Evolutionary conservation across 257 asterid species (phyloP).

Genomic region (Schizonepeta tenuifolia): DNA sequence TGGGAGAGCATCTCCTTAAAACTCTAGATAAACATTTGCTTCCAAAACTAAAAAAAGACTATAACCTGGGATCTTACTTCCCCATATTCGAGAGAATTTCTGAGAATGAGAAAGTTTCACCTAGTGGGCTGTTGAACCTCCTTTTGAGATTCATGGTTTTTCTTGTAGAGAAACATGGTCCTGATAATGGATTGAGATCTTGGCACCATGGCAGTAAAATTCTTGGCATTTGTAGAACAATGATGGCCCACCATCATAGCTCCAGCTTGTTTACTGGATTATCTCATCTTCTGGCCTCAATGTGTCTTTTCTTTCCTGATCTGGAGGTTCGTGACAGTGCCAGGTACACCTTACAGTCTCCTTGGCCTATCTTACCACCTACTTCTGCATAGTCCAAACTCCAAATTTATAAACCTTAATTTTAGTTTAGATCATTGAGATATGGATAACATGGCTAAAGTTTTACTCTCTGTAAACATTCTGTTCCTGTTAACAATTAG

Average conservation of each 20-base stretch:
- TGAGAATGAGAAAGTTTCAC: conserved; percentile 70
- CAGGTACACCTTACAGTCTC: conserved; percentile 54
- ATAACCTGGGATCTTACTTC: conserved; percentile 79
- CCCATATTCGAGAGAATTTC: conserved; percentile 83
- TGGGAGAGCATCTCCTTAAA: conserved; percentile 84
- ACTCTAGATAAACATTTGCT: conserved; percentile 74
- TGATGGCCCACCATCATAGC: conserved; percentile 79
- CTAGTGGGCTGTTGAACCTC: conserved; percentile 71
- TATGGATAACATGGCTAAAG: conserved; percentile 19
- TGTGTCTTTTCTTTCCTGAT: conserved; percentile 87
- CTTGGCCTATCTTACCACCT: not conserved
- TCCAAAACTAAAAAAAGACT: conserved; percentile 66
- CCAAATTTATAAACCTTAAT: conserved; percentile 2
- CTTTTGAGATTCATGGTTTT: conserved; percentile 65
- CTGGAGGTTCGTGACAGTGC: conserved; percentile 95
- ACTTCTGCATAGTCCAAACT: conserved; percentile 21
- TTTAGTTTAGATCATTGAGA: conserved; percentile 10
- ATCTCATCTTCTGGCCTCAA: conserved; percentile 72
- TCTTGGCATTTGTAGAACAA: conserved; percentile 85
- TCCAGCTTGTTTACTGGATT: conserved; percentile 76
- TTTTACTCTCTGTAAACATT: conserved; percentile 11
- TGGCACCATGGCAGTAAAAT: conserved; percentile 89
- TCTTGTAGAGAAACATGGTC: conserved; percentile 82
- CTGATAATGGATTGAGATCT: conserved; percentile 78
- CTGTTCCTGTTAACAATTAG: conserved; percentile 26